Base-by-base conservation (phyloP, 2,329 filamentous ascomycete species). In the Colletotrichum liaoningense region DNA sequence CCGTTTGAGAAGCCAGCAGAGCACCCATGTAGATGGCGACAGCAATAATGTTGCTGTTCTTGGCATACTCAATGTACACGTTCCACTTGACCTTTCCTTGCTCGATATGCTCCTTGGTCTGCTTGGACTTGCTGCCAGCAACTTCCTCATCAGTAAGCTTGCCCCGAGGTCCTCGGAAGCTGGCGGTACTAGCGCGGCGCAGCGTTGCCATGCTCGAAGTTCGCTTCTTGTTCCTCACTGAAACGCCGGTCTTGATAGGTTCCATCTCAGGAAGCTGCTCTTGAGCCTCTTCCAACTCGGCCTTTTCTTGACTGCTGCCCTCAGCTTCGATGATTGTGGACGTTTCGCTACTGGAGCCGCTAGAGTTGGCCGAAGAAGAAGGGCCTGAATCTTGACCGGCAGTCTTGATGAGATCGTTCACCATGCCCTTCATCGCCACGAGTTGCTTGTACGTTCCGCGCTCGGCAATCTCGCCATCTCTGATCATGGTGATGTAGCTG, bases 71-170 rank as follows among this genome's bases (percentile, higher is more conserved):
- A 22, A 88, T 87, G 80, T 99, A 99, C 33, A 99, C 96, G 76
- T 92, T 90, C 95, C 97, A 98, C 83, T 98, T 98, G 77, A 99
- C 97, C 82, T 98, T 98, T 79, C 97, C 97, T 84, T 99, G 95
- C 82, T 99, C 95, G 2, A 91, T 89, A 77, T 93, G 93, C 82
- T 99, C 97, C 83, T 98, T 97, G 69, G 88, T 89, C 83, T 98
- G 95, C 80, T 92, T 94, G 57, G 93, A 95, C 84, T 94, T 96
- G 79, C 93, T 86, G 59, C 86, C 88, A 3, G 90, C 90, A 65
- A 94, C 91, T 83, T 96, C 94, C 78, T 98, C 95, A 77, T 98
- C 96, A 0, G 88, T 90, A 38, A 96, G 83, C 83, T 97, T 98
- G 77, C 95, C 94, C 74, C 94, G 91, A 26, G 94, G 93, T 1